A percentile compares a stretch with the other conserved stretches of the same genome.
phyloP scores from a whole-genome alignment of 164 flowering plant genomes.

The Aristolochia fimbriata region DNA sequence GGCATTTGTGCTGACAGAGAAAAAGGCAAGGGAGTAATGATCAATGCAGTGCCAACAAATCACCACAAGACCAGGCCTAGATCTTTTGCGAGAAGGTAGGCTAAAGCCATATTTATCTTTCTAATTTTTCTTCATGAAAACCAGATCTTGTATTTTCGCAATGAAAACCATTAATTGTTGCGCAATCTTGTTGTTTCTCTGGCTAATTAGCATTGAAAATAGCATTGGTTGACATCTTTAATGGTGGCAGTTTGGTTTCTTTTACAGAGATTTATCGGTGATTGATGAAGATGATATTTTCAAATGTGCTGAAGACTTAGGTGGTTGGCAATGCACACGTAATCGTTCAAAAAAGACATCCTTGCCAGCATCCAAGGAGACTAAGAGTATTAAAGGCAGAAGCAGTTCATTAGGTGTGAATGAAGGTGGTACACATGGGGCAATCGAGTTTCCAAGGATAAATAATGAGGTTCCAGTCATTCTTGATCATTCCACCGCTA shows the following conservation, averaged over 20 bases:
- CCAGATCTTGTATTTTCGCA: no score
- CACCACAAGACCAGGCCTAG: slow-evolving; percentile 12
- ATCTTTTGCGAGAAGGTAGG: slow-evolving; percentile 31
- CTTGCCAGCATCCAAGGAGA: slow-evolving; percentile 13
- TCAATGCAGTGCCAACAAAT: slow-evolving; percentile 15
- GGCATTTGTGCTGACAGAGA: slow-evolving; percentile 14
- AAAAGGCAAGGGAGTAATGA: slow-evolving; percentile 47
- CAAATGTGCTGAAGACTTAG: slow-evolving; percentile 22
- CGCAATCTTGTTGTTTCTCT: no score
- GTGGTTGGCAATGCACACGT: slow-evolving; percentile 54
- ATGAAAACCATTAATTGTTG: no score
- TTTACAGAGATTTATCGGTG: slow-evolving; percentile 19
- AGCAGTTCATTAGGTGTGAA: slow-evolving; percentile 4
- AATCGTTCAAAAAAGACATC: slow-evolving; percentile 19
- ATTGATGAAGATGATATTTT: slow-evolving; percentile 16
- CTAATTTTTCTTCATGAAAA: no score
- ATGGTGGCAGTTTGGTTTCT: slow-evolving; percentile 3
- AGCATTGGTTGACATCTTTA: neutral
- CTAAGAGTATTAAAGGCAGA: slow-evolving; percentile 5
- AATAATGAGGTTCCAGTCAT: slow-evolving; percentile 4
- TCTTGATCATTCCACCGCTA: slow-evolving; percentile 5
- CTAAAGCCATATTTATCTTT: no score
- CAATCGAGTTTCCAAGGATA: no score
- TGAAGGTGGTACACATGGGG: slow-evolving; percentile 1
- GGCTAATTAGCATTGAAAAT: no score